These are phyloP conservation scores for Tuctoria greenei DNA, from an alignment of 176 grass and related monocot species.

Conservation along the genomic window DNA sequence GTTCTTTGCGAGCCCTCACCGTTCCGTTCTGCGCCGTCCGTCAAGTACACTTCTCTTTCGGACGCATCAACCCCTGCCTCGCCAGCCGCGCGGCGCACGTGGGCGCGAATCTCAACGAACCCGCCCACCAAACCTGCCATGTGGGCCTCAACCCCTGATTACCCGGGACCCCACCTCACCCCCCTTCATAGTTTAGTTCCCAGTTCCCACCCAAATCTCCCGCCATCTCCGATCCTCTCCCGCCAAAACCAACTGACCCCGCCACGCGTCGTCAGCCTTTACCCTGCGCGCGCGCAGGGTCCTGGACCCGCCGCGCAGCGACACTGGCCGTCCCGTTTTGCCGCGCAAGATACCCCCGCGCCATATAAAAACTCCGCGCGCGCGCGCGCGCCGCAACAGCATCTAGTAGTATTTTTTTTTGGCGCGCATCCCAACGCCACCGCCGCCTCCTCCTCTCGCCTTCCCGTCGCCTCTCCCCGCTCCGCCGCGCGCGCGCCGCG, in stretches of 20 bases:
- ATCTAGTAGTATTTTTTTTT: conserved; percentile 12
- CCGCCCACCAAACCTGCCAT: not conserved
- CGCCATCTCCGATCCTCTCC: conserved; percentile 43
- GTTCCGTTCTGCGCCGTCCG: too few relatives aligned
- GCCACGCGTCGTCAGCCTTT: not conserved
- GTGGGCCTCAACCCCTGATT: not conserved
- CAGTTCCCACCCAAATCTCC: conserved; percentile 38
- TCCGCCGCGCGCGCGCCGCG: not conserved
- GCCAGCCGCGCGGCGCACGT: conserved; percentile 17
- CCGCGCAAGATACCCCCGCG: conserved; percentile 24
- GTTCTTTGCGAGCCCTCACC: too few relatives aligned
- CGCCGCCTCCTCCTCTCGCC: not conserved
- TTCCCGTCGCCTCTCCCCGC: not conserved
- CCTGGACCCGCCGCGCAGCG: conserved; percentile 27
- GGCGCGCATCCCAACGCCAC: conserved; percentile 40
- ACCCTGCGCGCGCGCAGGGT: too few relatives aligned
- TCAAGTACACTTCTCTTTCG: not conserved
- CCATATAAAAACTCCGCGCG: not conserved
- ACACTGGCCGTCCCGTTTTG: not conserved
- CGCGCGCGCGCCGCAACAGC: not conserved
- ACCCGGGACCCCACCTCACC: not conserved
- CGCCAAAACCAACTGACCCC: conserved; percentile 40
- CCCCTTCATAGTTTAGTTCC: too few relatives aligned
- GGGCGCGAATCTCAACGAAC: conserved; percentile 37
- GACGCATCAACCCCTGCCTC: conserved; percentile 1